These are phyloP conservation scores for Lipomyces anomalus DNA, from an alignment of 805 yeast genomes.

Conservation along the genomic window DNA sequence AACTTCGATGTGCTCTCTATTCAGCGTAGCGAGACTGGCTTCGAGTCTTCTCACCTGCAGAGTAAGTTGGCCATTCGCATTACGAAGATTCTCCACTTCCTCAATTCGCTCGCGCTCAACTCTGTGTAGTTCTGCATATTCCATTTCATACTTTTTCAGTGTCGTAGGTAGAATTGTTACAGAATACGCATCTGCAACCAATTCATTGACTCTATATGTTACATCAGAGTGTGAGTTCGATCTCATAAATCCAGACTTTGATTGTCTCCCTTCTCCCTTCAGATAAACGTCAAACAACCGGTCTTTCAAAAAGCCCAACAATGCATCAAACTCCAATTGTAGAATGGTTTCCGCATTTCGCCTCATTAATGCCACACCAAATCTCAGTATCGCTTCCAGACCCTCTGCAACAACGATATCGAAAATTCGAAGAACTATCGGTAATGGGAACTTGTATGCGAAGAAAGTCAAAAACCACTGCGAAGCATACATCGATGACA, in stretches of 20 bases:
- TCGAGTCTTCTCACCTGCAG: constrained; percentile 70
- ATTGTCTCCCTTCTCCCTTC: constrained; percentile 31
- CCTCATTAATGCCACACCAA: constrained; percentile 74
- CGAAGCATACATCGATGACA: constrained; percentile 92
- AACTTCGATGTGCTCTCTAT: constrained; percentile 75
- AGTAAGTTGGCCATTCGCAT: constrained; percentile 65
- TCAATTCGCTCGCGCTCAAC: constrained; percentile 59
- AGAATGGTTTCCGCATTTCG: constrained; percentile 58
- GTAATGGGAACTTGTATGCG: constrained; percentile 90
- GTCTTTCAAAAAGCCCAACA: constrained; percentile 73
- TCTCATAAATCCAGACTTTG: constrained; percentile 2
- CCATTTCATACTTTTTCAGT: constrained; percentile 63
- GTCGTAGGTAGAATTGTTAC: constrained; percentile 69
- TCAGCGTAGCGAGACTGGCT: constrained; percentile 58
- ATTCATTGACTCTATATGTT: constrained; percentile 59
- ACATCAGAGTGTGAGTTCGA: constrained; percentile 14
- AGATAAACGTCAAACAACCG: constrained; percentile 68
- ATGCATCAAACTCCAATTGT: constrained; percentile 63
- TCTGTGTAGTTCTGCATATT: constrained; percentile 66
- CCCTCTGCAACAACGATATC: constrained; percentile 92
- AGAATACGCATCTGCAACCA: constrained; percentile 73
- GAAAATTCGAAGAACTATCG: constrained; percentile 77
- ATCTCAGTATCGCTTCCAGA: constrained; percentile 73
- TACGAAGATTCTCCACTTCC: constrained; percentile 54
- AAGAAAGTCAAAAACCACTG: constrained; percentile 96